Base-by-base conservation (phyloP, 306 rosid genomes). In the Sindora glabra region DNA sequence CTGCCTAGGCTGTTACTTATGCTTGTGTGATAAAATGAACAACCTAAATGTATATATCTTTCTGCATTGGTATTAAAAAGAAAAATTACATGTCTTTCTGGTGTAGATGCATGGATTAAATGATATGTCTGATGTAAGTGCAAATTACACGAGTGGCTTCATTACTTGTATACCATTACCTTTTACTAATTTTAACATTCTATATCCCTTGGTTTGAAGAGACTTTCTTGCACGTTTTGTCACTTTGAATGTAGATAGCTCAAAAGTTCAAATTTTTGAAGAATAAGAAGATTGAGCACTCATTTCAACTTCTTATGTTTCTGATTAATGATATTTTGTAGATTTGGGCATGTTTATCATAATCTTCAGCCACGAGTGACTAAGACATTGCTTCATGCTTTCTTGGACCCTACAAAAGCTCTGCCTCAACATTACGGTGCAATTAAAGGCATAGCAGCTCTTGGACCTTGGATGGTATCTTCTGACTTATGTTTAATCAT, bases 351-450 rank as follows among this genome's bases (percentile, higher is more conserved):
- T 66, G 72, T 72, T 63, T 92, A 88, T 81, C 82, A 83, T 72
- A 83, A 86, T 69, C 96, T 92, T 80, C 96, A 77, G 74, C 79
- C 96, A 23, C 95, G 94, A 44, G 64, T 88, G 74, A 88, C 87
- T 4, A 85, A 75, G 77, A 88, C 98, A 34, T 77, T 88, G 69
- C 86, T 91, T 49, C 96, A 88, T 54, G 52, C 91, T 50, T 91
- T 91, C 83, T 76, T 91, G 74, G 98, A 91, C 73, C 92, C 98
- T 56, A 67, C 80, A 61, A 91, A 86, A 79, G 45, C 86, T 51
- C 72, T 87, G 45, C 69, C 98, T 70, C 96, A 88, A 71, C 96
- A 91, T 70, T 91, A 87, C 76, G 98, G 98, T 53, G 95, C 96
- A 69, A 84, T 88, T 75, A 87, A 88, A 78, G 95, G 95, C 56